Evolutionary conservation across 2,329 filamentous ascomycete genomes (phyloP), one percentile per base, ranked within the genome.

Genomic region (Acephala macrosclerotiorum): DNA sequence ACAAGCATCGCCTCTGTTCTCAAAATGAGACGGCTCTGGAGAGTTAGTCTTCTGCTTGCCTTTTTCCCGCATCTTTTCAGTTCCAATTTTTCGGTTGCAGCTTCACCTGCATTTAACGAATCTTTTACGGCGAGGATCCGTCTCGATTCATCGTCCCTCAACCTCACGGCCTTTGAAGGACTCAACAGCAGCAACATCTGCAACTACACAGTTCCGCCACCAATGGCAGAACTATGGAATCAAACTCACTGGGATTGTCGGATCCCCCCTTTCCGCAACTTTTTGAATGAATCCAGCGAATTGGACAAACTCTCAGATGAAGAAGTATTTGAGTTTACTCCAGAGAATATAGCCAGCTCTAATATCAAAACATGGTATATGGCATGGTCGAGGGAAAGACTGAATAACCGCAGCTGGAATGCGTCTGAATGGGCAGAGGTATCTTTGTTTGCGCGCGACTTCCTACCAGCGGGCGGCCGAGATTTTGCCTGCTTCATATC

Each of bases 401-500:
- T 63, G 7, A 55, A 56, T 20, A 51, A 63, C 38, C 20, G 56
- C 1, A 25, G 25, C 5, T 67, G 60, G 63, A 25, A 56, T 3
- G 22, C 26, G 12, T 6, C 18, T 12, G 55, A 63, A 22, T 14
- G 56, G 22, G 61, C 40, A 22, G 66, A 70, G 58, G 62, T 60
- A 61, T 58, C 58, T n/a, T 25, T 66, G 3, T 68, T 68, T 29
- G 59, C 60, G 1, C 38, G 36, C 9, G 55, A 66, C 9, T 66
- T 62, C 20, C 38, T 40, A 6, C 36, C n/a, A n/a, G n/a, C n/a
- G n/a, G n/a, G 60, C 22, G 61, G 40, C 14, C 36, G 36, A 12
- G 66, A 68, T 40, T 66, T 63, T 14, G 42, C 62, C 9, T 68
- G 67, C 57, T 59, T 58, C 8, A 25, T 64, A 47, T 45, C 60